These are phyloP conservation scores for Salinomyces thailandicus DNA, from an alignment of 2,329 filamentous ascomycete species.

Conservation along the genomic window DNA sequence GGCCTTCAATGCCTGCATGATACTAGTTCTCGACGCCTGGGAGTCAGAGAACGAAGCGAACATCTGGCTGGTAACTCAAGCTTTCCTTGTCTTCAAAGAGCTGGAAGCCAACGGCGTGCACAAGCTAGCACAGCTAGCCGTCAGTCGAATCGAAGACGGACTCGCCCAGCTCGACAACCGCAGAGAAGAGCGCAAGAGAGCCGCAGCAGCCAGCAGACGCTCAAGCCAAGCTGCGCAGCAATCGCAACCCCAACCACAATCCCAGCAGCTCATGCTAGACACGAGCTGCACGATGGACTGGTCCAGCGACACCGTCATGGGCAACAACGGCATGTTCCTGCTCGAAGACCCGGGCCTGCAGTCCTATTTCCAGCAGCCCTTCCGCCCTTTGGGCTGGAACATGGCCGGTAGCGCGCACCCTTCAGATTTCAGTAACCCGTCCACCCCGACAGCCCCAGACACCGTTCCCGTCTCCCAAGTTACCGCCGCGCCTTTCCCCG, in stretches of 20 bases:
- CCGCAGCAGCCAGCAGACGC: not conserved
- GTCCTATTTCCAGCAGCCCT: slow-evolving; percentile 13
- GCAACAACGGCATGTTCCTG: slow-evolving; percentile 37
- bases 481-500: slow-evolving; percentile 23
- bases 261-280: slow-evolving; percentile 8
- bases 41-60: slow-evolving; percentile 31
- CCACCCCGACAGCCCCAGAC: slow-evolving; percentile 10
- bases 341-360: slow-evolving; percentile 39
- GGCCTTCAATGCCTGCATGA: slow-evolving; percentile 42
- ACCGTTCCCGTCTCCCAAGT: slow-evolving; percentile 21
- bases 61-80: slow-evolving; percentile 31
- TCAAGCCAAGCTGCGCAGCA: slow-evolving; percentile 9
- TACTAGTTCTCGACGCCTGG: slow-evolving; percentile 37
- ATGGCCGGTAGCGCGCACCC: slow-evolving; percentile 18
- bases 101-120: slow-evolving; percentile 35
- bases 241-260: slow-evolving; percentile 7
- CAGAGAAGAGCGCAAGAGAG: slow-evolving; percentile 8
- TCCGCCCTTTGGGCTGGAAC: slow-evolving; percentile 21
- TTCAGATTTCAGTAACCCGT: slow-evolving; percentile 4
- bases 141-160: slow-evolving; percentile 29
- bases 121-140: slow-evolving; percentile 35
- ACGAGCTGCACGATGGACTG: slow-evolving; percentile 17
- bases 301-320: slow-evolving; percentile 34
- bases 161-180: slow-evolving; percentile 17
- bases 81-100: slow-evolving; percentile 33